These are phyloP conservation scores for Penicillium chermesinum DNA, from an alignment of 495 filamentous ascomycete genomes.

Conservation along the genomic window DNA sequence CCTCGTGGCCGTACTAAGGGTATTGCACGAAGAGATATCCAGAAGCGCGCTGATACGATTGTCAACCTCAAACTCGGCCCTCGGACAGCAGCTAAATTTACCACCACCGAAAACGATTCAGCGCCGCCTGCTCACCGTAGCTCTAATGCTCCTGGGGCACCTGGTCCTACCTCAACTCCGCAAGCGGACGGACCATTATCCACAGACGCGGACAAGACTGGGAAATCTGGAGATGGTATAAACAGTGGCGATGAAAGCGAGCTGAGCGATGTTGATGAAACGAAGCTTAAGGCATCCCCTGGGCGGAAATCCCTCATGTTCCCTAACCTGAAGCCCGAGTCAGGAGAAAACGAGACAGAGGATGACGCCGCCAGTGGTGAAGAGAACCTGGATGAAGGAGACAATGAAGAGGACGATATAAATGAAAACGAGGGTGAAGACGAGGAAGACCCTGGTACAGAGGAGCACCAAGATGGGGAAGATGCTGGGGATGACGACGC, in stretches of 20 bases:
- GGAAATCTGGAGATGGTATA: conserved; percentile 43
- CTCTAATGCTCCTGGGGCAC: conserved; percentile 4
- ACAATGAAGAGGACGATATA: conserved; percentile 55
- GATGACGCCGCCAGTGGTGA: conserved; percentile 27
- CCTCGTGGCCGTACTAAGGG: conserved; percentile 51
- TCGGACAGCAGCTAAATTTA: conserved; percentile 26
- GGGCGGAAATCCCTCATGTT: conserved; percentile 31
- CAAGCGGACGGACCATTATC: conserved; percentile 2
- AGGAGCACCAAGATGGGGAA: conserved; percentile 9
- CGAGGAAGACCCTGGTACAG: too few species aligned
- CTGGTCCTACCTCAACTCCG: conserved; percentile 18
- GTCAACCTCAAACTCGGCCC: conserved; percentile 40
- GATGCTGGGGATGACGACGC: conserved; percentile 13
- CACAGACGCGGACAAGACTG: conserved; percentile 11
- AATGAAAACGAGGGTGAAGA: conserved; percentile 52
- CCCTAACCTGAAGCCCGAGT: conserved; percentile 29
- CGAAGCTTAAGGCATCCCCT: conserved; percentile 34
- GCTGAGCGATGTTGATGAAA: conserved; percentile 62
- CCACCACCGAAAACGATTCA: conserved; percentile 21
- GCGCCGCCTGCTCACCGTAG: conserved; percentile 8
- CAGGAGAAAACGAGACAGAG: conserved; percentile 24
- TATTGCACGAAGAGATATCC: conserved; percentile 59
- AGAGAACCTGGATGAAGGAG: conserved; percentile 46
- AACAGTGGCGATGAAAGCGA: conserved; percentile 73
- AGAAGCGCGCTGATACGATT: conserved; percentile 57